A percentile compares a stretch with the other conserved stretches of the same genome.
Conservation (phyloP, 345 rosid genomes). For the Orychophragmus violaceus region DNA sequence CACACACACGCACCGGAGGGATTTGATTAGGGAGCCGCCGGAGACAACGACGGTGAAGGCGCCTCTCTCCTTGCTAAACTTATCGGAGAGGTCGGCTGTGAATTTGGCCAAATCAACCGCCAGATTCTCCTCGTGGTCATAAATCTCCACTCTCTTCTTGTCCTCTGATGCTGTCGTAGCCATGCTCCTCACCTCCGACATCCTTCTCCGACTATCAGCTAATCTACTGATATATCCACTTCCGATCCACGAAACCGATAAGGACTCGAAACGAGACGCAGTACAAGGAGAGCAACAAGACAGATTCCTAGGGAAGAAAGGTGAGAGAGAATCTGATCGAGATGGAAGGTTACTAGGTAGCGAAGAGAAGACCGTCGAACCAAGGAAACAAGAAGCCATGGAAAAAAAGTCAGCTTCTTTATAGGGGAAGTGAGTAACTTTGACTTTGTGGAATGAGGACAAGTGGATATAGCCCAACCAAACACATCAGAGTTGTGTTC, state of each 20-base stretch:
- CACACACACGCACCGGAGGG: conserved; percentile 58
- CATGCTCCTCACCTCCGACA: conserved; percentile 29
- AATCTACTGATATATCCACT: neutral
- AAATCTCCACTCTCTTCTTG: conserved; percentile 47
- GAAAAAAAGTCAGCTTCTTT: neutral
- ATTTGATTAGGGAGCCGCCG: conserved; percentile 74
- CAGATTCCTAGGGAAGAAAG: neutral
- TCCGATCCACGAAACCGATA: conserved; percentile 28
- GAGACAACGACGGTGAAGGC: conserved; percentile 72
- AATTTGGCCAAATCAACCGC: conserved; percentile 59
- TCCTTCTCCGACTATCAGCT: conserved; percentile 13
- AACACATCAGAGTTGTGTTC: neutral
- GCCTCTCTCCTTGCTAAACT: conserved; percentile 59
- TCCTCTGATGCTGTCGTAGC: conserved; percentile 19
- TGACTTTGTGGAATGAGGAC: conserved; percentile 19
- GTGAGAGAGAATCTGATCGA: neutral
- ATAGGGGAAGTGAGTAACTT: conserved; percentile 4
- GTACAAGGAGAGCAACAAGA: neutral
- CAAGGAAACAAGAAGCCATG: conserved; percentile 26
- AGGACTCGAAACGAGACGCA: neutral
- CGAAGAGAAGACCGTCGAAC: conserved; percentile 20
- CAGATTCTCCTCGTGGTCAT: conserved; percentile 53
- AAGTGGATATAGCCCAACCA: conserved; percentile 16
- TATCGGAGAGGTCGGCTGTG: conserved; percentile 58
- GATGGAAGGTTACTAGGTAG: neutral